Percentiles rank a stretch among this genome's conserved stretches.
These are phyloP conservation scores for Plasmodium vivax DNA, from an alignment of 169 alveolate genomes.

Conservation along the genomic window DNA sequence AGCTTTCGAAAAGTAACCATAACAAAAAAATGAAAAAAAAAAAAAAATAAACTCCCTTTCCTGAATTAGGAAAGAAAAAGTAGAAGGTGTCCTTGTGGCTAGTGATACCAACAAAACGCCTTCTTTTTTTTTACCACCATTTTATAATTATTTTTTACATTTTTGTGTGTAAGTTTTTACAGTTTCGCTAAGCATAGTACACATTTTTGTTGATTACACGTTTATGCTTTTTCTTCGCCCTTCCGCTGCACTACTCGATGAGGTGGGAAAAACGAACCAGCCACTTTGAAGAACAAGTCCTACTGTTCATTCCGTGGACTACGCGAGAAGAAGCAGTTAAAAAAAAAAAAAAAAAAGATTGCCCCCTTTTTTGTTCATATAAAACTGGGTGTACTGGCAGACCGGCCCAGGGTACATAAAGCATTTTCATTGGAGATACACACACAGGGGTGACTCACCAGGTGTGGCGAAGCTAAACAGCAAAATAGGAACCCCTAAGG, in stretches of 20 bases:
- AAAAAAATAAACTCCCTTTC: neutral
- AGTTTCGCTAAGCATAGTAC: neutral
- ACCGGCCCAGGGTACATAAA: neutral
- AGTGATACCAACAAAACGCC: neutral
- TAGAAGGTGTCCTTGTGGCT: neutral
- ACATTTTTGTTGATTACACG: neutral
- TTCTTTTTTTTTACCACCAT: neutral
- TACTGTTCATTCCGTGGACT: neutral
- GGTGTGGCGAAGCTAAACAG: neutral
- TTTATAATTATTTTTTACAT: neutral
- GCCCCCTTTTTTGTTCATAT: neutral
- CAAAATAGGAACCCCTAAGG: neutral
- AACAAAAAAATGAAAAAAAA: neutral
- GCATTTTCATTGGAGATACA: neutral
- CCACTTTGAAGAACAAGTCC: neutral
- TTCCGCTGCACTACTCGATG: neutral
- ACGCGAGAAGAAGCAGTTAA: neutral
- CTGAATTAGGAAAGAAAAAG: neutral
- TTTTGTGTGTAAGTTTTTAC: neutral
- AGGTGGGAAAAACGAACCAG: neutral
- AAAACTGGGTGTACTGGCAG: neutral
- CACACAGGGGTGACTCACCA: neutral
- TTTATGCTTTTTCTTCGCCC: neutral
- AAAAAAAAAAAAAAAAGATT: neutral
- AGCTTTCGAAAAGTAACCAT: neutral